phyloP scores from a whole-genome alignment of 139 green algal species.

The Astrephomene gubernaculifera region DNA sequence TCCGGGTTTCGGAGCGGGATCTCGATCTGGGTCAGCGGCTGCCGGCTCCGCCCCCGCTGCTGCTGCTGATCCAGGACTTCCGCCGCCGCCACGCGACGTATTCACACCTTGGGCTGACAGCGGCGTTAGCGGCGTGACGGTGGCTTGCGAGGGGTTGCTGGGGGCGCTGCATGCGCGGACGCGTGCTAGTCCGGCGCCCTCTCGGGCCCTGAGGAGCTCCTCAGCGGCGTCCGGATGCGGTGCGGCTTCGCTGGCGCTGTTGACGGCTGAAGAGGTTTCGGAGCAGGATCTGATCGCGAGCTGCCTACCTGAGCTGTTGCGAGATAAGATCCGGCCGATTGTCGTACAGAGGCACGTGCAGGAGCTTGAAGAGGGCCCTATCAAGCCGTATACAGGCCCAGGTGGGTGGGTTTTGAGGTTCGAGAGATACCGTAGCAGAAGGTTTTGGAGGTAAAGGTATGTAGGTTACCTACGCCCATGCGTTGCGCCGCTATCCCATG shows the following conservation, averaged over 20 bases:
- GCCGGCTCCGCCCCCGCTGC: background rate
- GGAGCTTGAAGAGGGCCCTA: slow-evolving; percentile 35
- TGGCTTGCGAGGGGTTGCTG: background rate
- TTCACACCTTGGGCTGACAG: slow-evolving; percentile 26
- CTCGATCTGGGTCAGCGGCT: background rate
- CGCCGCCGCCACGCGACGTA: background rate
- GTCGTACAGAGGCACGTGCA: slow-evolving; percentile 39
- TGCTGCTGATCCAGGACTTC: slow-evolving; percentile 7
- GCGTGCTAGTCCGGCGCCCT: background rate
- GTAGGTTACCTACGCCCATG: background rate
- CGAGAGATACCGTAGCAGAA: no score
- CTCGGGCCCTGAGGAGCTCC: background rate
- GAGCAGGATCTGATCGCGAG: slow-evolving; percentile 26
- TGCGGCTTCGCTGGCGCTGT: slow-evolving; percentile 8
- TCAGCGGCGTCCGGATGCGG: background rate
- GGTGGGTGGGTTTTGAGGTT: background rate
- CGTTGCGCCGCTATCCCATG: background rate
- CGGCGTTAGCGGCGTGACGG: background rate
- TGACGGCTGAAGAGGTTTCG: slow-evolving; percentile 2
- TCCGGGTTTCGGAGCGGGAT: background rate
- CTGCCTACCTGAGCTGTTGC: background rate
- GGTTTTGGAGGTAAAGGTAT: background rate
- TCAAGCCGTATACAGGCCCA: slow-evolving; percentile 27
- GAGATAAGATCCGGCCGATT: background rate
- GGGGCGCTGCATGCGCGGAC: background rate